Evolutionary conservation across 345 rosid genomes (phyloP).

Genomic region (Aquilaria sinensis): DNA sequence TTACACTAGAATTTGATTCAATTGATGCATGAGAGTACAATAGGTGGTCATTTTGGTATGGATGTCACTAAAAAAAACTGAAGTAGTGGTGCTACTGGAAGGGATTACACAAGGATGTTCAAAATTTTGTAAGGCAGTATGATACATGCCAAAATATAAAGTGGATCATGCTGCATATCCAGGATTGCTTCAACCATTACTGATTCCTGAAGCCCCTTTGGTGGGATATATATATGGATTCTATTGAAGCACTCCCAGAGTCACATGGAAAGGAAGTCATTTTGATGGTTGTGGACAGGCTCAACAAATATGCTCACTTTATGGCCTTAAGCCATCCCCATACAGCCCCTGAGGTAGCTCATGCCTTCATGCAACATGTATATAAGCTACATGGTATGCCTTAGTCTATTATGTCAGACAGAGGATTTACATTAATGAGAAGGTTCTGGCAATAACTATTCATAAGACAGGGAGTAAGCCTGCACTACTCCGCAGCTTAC

Average conservation of each 20-base stretch:
- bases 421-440: background rate
- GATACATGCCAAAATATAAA: background rate
- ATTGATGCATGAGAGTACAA: background rate
- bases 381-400: constrained; percentile 11
- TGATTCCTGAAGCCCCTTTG: background rate
- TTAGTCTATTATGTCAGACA: background rate
- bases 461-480: background rate
- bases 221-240: constrained; percentile 4
- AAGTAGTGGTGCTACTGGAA: no score
- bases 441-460: background rate
- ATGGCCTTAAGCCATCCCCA: background rate
- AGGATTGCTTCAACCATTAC: background rate
- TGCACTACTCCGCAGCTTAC: background rate
- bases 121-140: no score
- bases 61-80: no score
- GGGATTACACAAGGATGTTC: no score
- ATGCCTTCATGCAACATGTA: background rate
- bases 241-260: constrained; percentile 1
- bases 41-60: no score
- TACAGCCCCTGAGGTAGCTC: background rate
- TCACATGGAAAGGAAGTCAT: background rate
- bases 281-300: background rate
- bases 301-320: constrained; percentile 15
- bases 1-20: rapidly evolving
- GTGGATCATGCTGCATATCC: background rate